Percentiles rank a stretch among this genome's conserved stretches.
Conservation (phyloP, 352 stramenopile species). For the Phytopythium litorale region DNA sequence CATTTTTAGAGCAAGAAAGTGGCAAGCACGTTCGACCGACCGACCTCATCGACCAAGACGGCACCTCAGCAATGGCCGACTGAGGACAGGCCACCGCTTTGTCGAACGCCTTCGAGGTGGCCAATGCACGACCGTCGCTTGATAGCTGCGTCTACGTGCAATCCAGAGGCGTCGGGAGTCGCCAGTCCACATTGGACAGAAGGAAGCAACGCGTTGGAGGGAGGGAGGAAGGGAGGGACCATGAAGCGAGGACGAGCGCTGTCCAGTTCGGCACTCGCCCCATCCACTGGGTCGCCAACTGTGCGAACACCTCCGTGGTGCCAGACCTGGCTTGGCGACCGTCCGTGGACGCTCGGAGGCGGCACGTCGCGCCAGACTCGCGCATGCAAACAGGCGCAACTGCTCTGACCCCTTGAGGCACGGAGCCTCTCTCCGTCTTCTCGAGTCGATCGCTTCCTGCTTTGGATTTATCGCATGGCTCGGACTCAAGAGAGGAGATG, state of each 20-base stretch:
- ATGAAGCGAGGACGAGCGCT: background rate
- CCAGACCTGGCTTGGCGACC: background rate
- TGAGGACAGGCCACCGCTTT: background rate
- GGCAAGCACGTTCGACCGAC: background rate
- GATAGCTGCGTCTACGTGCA: no score
- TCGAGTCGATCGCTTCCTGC: no score
- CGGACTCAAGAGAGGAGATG: no score
- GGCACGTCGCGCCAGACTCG: background rate
- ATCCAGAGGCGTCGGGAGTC: background rate
- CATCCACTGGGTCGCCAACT: background rate
- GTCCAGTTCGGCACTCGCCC: background rate
- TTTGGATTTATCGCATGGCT: no score
- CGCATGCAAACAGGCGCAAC: background rate
- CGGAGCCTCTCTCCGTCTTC: no score
- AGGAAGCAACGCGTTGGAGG: no score
- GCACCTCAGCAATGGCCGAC: no score
- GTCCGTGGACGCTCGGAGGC: background rate
- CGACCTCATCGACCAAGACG: no score
- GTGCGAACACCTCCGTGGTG: background rate
- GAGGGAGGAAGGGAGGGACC: background rate
- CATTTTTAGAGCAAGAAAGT: conserved; percentile 5
- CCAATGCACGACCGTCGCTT: no score
- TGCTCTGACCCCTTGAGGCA: background rate
- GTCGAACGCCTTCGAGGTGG: background rate
- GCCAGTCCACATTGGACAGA: background rate